Conservation (phyloP, 2,329 filamentous ascomycete species). For the Fusarium nanum region DNA sequence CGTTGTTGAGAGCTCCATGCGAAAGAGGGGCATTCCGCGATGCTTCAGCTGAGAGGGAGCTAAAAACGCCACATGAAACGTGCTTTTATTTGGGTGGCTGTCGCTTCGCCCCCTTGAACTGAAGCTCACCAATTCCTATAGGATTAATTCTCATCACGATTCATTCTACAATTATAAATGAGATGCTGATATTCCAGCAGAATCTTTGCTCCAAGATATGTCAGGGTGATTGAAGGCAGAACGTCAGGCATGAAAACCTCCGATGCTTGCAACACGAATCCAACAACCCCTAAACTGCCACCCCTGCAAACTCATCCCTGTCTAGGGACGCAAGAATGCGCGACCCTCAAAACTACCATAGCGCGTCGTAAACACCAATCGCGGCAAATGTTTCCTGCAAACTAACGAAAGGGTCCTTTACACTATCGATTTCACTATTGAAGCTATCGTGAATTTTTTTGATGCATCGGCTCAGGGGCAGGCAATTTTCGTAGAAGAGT, state of each 20-base stretch:
- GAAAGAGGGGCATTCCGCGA: slow-evolving; percentile 7
- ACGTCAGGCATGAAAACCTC: neutral
- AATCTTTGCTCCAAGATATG: neutral
- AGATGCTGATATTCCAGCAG: rapidly evolving
- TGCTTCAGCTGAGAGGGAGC: slow-evolving; percentile 15
- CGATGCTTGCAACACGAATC: neutral
- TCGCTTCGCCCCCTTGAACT: slow-evolving; percentile 5
- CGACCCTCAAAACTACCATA: neutral
- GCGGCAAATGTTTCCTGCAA: neutral
- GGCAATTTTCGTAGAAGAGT: neutral
- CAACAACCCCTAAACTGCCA: neutral
- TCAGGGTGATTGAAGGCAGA: neutral
- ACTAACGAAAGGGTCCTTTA: neutral
- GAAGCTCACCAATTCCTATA: neutral
- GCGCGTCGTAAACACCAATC: neutral
- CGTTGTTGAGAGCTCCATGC: neutral
- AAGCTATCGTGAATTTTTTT: slow-evolving; percentile 15
- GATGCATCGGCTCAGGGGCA: slow-evolving; percentile 15
- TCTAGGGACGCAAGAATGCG: neutral
- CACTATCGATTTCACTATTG: slow-evolving; percentile 31
- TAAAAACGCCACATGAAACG: slow-evolving; percentile 28
- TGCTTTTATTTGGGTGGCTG: slow-evolving; percentile 24
- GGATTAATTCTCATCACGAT: neutral
- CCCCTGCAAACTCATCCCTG: neutral
- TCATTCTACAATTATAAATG: neutral